phyloP scores from a whole-genome alignment of 129 eudicot genomes.

The Ambrosia artemisiifolia region DNA sequence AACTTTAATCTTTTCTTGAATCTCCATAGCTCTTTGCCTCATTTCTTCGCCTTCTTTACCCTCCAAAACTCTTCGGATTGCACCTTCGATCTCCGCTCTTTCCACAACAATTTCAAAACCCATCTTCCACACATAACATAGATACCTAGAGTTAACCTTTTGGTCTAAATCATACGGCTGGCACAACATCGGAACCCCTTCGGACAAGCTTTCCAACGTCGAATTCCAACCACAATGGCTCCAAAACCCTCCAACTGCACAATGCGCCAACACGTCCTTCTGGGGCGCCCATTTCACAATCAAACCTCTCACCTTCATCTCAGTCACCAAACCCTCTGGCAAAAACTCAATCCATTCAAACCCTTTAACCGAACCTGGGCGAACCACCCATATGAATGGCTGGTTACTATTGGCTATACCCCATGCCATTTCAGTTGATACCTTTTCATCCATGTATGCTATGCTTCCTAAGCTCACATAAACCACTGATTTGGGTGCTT shows the following conservation, averaged over 20 bases:
- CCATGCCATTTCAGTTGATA: conserved; percentile 13
- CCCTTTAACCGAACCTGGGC: conserved; percentile 12
- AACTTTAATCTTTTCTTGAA: conserved; percentile 1
- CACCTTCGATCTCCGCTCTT: conserved; percentile 1
- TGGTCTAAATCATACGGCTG: not conserved
- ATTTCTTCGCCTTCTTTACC: not conserved
- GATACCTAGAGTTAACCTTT: not conserved
- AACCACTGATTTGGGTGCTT: conserved; percentile 13
- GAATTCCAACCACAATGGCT: conserved; percentile 24
- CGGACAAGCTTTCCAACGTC: conserved; percentile 1
- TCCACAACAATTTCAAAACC: conserved; percentile 14
- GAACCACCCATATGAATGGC: conserved; percentile 15
- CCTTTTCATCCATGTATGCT: not conserved
- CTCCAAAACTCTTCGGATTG: not conserved
- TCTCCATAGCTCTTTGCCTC: conserved; percentile 4
- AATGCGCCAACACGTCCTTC: conserved; percentile 17
- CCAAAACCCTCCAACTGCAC: conserved; percentile 11
- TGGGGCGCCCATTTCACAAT: conserved; percentile 19
- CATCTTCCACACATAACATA: conserved; percentile 1
- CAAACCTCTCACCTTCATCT: conserved; percentile 8
- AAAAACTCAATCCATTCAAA: conserved; percentile 15
- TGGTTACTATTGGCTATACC: conserved; percentile 14
- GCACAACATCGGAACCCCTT: conserved; percentile 18
- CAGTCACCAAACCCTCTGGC: not conserved
- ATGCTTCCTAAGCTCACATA: conserved; percentile 19